These are phyloP conservation scores for Recurvomyces mirabilis DNA, from an alignment of 495 filamentous ascomycete species.

Conservation along the genomic window DNA sequence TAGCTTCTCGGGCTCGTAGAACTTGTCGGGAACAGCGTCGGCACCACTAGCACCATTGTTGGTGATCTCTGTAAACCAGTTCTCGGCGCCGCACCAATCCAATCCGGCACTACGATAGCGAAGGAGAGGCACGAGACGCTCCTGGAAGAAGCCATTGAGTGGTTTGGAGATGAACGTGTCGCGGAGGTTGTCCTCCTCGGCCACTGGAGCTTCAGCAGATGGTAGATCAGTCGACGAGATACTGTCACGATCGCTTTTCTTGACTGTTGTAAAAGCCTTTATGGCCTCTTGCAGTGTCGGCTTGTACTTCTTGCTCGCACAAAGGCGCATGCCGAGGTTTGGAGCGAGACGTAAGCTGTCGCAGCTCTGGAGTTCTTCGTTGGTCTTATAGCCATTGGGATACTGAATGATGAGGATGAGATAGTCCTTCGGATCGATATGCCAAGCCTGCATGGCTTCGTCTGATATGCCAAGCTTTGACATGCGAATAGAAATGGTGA, in stretches of 20 bases:
- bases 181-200: slow-evolving; percentile 28
- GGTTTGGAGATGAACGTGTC: slow-evolving; percentile 62
- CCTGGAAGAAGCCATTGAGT: slow-evolving; percentile 57
- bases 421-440: slow-evolving; percentile 54
- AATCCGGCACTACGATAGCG: slow-evolving; percentile 45
- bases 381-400: slow-evolving; percentile 41
- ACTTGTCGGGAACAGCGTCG: slow-evolving; percentile 29
- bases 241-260: slow-evolving; percentile 5
- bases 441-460: slow-evolving; percentile 70
- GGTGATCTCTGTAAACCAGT: slow-evolving; percentile 38
- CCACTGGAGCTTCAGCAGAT: slow-evolving; percentile 19
- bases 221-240: slow-evolving; percentile 8
- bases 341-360: slow-evolving; percentile 10
- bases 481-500: slow-evolving; percentile 58
- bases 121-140: slow-evolving; percentile 52
- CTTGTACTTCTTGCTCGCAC: slow-evolving; percentile 45
- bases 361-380: slow-evolving; percentile 38
- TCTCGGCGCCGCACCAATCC: slow-evolving; percentile 63
- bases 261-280: slow-evolving; percentile 37
- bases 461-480: slow-evolving; percentile 63
- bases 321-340: slow-evolving; percentile 35
- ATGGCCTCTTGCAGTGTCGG: slow-evolving; percentile 41
- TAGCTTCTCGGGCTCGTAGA: slow-evolving; percentile 24
- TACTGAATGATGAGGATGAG: slow-evolving; percentile 69
- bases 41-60: slow-evolving; percentile 22